These are phyloP conservation scores for Nakazawaea wickerhamii DNA, from an alignment of 805 yeast genomes.

Conservation along the genomic window DNA sequence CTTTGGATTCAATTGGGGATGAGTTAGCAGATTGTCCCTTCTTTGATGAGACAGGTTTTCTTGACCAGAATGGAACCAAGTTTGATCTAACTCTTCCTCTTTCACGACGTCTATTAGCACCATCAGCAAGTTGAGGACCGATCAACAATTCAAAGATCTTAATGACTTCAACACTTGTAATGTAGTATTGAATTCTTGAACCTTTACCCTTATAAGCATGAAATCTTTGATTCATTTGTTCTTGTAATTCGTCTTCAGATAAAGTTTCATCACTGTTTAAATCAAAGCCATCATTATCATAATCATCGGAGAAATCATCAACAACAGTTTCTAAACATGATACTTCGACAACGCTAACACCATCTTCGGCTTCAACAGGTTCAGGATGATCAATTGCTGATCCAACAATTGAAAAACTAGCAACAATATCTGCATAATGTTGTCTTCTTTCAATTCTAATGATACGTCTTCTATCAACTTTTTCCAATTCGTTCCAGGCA, in stretches of 20 bases:
- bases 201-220: background rate
- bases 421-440: conserved; percentile 39
- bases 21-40: conserved; percentile 18
- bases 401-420: conserved; percentile 46
- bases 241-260: background rate
- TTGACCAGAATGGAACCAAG: conserved; percentile 63
- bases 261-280: conserved; percentile 22
- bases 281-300: conserved; percentile 19
- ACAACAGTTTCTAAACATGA: conserved; percentile 48
- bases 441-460: conserved; percentile 54
- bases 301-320: conserved; percentile 22
- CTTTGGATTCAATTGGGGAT: conserved; percentile 16
- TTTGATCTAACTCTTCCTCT: conserved; percentile 64
- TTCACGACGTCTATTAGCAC: conserved; percentile 52
- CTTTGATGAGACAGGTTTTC: conserved; percentile 48
- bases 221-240: too few species aligned
- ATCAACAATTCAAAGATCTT: conserved; percentile 58
- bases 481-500: conserved; percentile 42
- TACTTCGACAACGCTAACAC: conserved; percentile 56
- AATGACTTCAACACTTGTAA: conserved; percentile 63
- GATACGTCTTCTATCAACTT: conserved; percentile 47
- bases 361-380: conserved; percentile 38
- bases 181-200: conserved; percentile 34
- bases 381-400: conserved; percentile 42
- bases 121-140: conserved; percentile 40